Evolutionary conservation across 192 early-diverging fungal species (phyloP), one percentile per base, ranked within the genome.

Genomic region (Backusella psychrophila): DNA sequence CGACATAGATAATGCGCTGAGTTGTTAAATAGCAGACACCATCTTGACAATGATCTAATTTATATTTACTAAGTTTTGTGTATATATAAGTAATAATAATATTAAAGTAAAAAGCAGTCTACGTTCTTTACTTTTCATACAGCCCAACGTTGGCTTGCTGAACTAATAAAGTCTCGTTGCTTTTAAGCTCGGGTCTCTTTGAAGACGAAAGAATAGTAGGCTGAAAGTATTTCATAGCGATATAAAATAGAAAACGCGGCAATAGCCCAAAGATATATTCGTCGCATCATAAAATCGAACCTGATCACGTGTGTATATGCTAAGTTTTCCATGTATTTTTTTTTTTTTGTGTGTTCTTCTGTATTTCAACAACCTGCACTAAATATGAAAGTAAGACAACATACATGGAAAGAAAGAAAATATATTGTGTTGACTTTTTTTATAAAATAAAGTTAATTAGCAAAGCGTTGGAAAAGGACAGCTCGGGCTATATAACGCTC

Each of bases 1-100:
- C 91, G 17, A 97, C 89, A 83, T 95, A 97, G n/a, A 96, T 80
- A 35, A 97, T 79, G 31, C 94, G 87, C 72, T 91, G 89, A 3
- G 81, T 85, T 8, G 96, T 95, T 59, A 93, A 77, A 72, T 94
- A 95, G 21, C 89, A 85, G 0, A 90, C 88, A 6, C 96, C 96
- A 72, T 87, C 88, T 75, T 94, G 91, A 77, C 90, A 91, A 44
- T 90, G 85, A 34, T 87, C 83, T 44, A 87, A 71, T 70, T 91
- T 90, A 4, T 76, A 59, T 23, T 89, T 88, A 6, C 92, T 92
- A 76, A n/a, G 19, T 56, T 56, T 56, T 56, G 76, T 39, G 15
- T 44, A 19, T 46, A n/a, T 46, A 31, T 71, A 59, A 39, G 38
- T 39, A 39, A 12, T 39, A 38, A 9, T 38, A 39, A 11, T 12